Evolutionary conservation across 1,284 basidiomycete genomes (phyloP).

Genomic region (Bothia castanella): DNA sequence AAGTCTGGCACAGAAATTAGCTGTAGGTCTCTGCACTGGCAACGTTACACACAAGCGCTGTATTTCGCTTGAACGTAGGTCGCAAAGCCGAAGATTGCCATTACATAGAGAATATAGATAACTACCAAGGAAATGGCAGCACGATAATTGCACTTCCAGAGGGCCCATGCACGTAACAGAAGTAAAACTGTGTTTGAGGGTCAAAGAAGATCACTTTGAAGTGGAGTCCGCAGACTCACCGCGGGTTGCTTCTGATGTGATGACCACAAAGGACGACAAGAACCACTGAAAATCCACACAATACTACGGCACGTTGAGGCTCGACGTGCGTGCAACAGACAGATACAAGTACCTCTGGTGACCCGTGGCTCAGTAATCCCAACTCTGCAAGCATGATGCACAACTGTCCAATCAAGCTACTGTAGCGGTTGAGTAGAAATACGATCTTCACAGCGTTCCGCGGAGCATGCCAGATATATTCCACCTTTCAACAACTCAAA

Average conservation of each 20-base stretch:
- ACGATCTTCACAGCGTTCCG: conserved; percentile 12
- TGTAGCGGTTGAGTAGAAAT: conserved; percentile 13
- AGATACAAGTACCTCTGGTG: not conserved
- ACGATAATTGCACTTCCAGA: conserved; percentile 4
- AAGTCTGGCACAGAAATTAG: not conserved
- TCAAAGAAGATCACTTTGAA: not conserved
- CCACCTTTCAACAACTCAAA: not conserved
- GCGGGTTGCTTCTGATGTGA: conserved; percentile 4
- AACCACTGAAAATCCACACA: conserved; percentile 1
- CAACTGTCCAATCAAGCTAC: conserved; percentile 7
- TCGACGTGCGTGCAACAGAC: not conserved
- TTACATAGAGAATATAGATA: conserved; percentile 3
- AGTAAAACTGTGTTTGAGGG: not conserved
- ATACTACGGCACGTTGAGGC: not conserved
- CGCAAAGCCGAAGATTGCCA: not conserved
- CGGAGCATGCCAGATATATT: conserved; percentile 18
- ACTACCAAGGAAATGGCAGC: conserved; percentile 3
- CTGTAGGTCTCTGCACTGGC: not conserved
- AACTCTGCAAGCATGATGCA: not conserved
- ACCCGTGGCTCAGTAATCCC: conserved; percentile 1
- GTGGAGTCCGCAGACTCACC: not conserved
- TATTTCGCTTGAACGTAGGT: not conserved
- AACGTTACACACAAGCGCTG: not conserved
- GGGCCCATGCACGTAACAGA: conserved; percentile 3
- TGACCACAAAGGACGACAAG: not conserved